Evolutionary conservation across 257 asterid species (phyloP).

Genomic region (Euphrasia confusa): DNA sequence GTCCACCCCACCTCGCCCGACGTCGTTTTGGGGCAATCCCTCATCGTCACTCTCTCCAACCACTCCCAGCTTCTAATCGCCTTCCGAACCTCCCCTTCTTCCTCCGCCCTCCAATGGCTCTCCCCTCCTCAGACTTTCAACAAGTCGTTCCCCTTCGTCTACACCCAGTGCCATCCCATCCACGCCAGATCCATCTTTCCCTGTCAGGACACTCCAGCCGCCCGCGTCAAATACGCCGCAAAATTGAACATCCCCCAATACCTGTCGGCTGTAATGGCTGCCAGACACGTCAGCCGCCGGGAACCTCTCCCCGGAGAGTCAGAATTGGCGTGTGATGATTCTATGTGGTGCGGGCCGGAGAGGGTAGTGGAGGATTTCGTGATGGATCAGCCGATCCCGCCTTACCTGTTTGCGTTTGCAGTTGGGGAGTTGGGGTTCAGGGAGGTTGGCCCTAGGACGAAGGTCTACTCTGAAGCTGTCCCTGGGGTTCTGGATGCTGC

Average conservation of each 20-base stretch:
- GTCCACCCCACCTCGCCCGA: conserved; percentile 38
- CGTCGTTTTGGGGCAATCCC: conserved; percentile 57
- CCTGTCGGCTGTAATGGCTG: conserved; percentile 82
- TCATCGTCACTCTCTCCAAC: conserved; percentile 45
- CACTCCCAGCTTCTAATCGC: conserved; percentile 50
- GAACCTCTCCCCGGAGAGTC: conserved; percentile 48
- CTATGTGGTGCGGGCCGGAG: conserved; percentile 70
- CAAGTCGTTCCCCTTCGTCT: conserved; percentile 69
- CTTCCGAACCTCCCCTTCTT: conserved; percentile 47
- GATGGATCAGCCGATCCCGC: conserved; percentile 93
- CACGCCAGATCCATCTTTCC: conserved; percentile 97
- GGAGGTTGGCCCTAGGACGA: conserved; percentile 91
- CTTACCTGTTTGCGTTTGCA: conserved; percentile 88
- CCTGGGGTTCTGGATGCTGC: conserved; percentile 63
- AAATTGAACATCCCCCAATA: conserved; percentile 60
- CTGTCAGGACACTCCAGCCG: conserved; percentile 95
- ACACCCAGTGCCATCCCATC: conserved; percentile 89
- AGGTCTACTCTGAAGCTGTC: conserved; percentile 66
- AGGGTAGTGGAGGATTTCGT: conserved; percentile 82
- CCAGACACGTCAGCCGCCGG: conserved; percentile 53
- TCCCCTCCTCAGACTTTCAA: conserved; percentile 80
- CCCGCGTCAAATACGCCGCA: conserved; percentile 61
- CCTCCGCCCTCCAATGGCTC: conserved; percentile 94
- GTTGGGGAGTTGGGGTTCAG: conserved; percentile 80
- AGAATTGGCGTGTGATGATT: conserved; percentile 58